phyloP scores from a whole-genome alignment of 2,329 filamentous ascomycete genomes.

The Colletotrichum higginsianum region DNA sequence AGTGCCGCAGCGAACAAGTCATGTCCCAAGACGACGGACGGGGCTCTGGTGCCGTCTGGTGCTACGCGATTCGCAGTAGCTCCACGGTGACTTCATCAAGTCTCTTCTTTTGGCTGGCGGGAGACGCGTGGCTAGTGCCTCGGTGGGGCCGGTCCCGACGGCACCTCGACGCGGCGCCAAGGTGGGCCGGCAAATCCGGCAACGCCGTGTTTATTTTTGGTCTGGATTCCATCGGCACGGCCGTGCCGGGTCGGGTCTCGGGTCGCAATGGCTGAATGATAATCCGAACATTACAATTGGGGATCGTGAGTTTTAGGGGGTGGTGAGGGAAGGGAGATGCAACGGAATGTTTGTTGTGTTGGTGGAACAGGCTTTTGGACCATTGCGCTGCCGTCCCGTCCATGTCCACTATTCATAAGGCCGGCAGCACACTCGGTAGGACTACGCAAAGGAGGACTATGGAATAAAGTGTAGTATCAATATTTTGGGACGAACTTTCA shows the following conservation, averaged over 20 bases:
- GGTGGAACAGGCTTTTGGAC: too few species aligned
- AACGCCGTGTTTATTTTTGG: background rate
- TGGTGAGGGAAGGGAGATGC: too few species aligned
- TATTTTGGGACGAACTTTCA: too few species aligned
- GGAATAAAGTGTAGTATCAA: too few species aligned
- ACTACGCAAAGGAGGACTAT: too few species aligned
- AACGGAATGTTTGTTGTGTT: too few species aligned
- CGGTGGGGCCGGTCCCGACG: constrained; percentile 16
- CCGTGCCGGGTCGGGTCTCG: background rate
- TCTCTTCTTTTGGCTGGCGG: constrained; percentile 11
- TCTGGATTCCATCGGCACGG: background rate
- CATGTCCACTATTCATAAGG: too few species aligned
- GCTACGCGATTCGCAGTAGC: constrained; percentile 4
- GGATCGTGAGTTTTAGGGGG: too few species aligned
- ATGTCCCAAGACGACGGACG: background rate
- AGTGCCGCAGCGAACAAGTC: background rate
- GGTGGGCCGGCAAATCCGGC: constrained; percentile 34
- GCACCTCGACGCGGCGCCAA: constrained; percentile 31
- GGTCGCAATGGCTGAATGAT: background rate
- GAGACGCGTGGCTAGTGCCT: constrained; percentile 31
- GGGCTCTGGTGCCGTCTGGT: constrained; percentile 11
- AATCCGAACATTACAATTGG: background rate
- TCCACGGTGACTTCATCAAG: constrained; percentile 36
- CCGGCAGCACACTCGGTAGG: too few species aligned
- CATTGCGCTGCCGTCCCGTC: too few species aligned